Evolutionary conservation across 257 asterid genomes (phyloP), one percentile per base, ranked within the genome.

Genomic region (Fraxinus pennsylvanica): DNA sequence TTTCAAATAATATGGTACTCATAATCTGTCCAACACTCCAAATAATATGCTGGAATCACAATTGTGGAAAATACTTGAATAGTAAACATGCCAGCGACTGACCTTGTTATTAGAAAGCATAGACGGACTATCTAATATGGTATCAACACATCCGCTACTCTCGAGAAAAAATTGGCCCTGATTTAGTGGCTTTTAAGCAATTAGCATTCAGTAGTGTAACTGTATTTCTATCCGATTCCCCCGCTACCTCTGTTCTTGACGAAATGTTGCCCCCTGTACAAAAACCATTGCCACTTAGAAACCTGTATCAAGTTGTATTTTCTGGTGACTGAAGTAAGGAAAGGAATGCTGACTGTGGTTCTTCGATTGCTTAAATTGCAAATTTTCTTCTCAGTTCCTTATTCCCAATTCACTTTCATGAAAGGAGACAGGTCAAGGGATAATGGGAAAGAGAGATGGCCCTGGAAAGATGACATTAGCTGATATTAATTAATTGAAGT

Each of bases 391-490:
- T 71, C 67, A 81, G 65, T 79, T 71, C 79, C 88, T 84, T 76
- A 86, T 81, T 79, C 87, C 89, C 36, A 85, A 81, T 76, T 85
- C 87, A 25, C 83, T 73, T 80, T 85, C 76, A 88, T 82, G 82
- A 89, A 89, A 1, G 88, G 81, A 74, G 98, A 84, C 78, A 91
- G 29, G 81, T 95, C 88, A 84, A 91, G 84, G 78, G 82, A 80
- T 77, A 81, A 82, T 7, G 97, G 98, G 74, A 89, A 95, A 67
- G 96, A 82, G 69, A 95, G 73, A 71, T 95, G 98, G 33, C 96
- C 97, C 98, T 92, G 82, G 6, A 77, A 66, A 86, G 25, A 54
- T 61, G 68, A 73, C 67, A 33, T 27, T 10, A 43, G 65, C 61
- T 67, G 59, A 21, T 0, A 22, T 43, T 61, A 21, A 25, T 25